phyloP scores from a whole-genome alignment of 345 rosid genomes.

The thale cress (Arabidopsis thaliana) region DNA sequence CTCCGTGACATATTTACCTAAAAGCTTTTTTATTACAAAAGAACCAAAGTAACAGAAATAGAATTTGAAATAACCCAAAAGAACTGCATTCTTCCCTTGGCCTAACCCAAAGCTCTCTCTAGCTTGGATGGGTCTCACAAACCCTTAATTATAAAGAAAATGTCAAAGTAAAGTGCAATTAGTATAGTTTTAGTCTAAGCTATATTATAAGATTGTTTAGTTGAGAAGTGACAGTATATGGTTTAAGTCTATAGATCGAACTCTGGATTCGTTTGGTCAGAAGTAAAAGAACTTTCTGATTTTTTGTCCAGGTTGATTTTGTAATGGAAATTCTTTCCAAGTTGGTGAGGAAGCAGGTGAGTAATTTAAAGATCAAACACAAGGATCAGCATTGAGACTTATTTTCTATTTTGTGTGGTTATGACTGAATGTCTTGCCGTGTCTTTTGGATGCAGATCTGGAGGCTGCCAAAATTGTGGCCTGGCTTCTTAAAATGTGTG shows the following conservation, averaged over 20 bases:
- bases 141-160: conserved; percentile 1
- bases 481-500: conserved; percentile 93
- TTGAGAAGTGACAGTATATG: conserved; percentile 10
- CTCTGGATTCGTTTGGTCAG: conserved; percentile 17
- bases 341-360: conserved; percentile 90
- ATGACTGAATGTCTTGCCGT: conserved; percentile 6
- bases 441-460: conserved; percentile 62
- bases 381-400: conserved; percentile 20
- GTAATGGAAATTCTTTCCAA: conserved; percentile 95
- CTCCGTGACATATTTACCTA: neutral
- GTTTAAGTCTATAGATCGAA: conserved; percentile 8
- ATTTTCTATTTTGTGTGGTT: neutral
- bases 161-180: neutral
- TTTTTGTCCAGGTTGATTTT: conserved; percentile 76
- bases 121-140: conserved; percentile 21
- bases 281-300: neutral
- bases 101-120: conserved; percentile 18
- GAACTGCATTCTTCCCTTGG: conserved; percentile 5
- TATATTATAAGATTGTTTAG: conserved; percentile 13
- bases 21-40: neutral
- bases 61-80: conserved; percentile 7
- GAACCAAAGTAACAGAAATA: conserved; percentile 17
- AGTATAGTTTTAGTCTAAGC: neutral
- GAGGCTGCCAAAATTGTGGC: conserved; percentile 99
- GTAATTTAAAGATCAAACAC: conserved; percentile 30